Evolutionary conservation across 495 filamentous ascomycete genomes (phyloP), one percentile per base, ranked within the genome.

Genomic region (Staphylotrichum tortipilum): DNA sequence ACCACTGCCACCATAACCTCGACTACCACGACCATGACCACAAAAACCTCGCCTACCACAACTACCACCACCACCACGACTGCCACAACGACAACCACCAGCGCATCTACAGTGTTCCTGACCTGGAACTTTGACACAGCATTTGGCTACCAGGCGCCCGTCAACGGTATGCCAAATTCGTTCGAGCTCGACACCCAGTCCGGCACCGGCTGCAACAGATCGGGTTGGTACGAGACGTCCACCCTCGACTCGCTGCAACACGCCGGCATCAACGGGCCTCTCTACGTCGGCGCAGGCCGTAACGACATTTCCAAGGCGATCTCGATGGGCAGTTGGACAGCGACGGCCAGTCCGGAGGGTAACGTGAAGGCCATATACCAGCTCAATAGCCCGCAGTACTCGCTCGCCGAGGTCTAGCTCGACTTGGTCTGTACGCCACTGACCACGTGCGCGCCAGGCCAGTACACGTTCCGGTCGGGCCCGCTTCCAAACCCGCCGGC

Each of bases 261-360:
- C 17, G 29, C 17, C 14, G 51, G 57, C 50, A 57, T 60, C 48
- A 44, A 23, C 44, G 61, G 61, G 3, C 17, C 38, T 10, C 47
- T 64, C 5, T 55, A 56, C 47, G 52, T 62, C 21, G 61, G 61
- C 43, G 61, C 61, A 5, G 61, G 61, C 24, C 23, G 37, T 29
- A 62, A 64, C 57, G 56, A 62, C 54, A 51, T 64, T 48, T 51
- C 33, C 54, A 58, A 60, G 24, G 59, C 50, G 12, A 46, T 47
- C 33, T 14, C 53, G 24, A 59, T 62, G 7, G 61, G 61, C 28
- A 52, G 19, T n/a, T 60, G 40, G 53, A 31, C 24, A 1, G 61
- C 61, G 4, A 49, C 44, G 9, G 50, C 59, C 15, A 41, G 44
- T 21, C 21, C 45, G 12, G 11, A 7, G 19, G 56, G 56, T 11